phyloP scores from a whole-genome alignment of 257 asterid species.

The Salvia hispanica region DNA sequence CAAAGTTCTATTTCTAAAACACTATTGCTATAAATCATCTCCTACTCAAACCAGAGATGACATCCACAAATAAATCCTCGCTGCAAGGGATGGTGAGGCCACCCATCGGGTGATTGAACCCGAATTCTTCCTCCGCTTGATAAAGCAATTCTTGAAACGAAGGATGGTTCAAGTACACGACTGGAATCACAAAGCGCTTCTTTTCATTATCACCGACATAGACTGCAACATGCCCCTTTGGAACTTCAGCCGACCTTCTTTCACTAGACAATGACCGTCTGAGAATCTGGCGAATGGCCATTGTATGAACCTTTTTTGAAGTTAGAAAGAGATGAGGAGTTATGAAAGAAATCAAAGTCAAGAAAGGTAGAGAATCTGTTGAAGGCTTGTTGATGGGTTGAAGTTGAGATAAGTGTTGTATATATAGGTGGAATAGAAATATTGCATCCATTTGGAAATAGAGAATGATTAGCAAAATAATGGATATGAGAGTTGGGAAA shows the following conservation, averaged over 20 bases:
- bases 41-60: too few species aligned
- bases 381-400: not conserved
- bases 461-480: not conserved
- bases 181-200: slow-evolving; percentile 12
- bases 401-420: not conserved
- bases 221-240: slow-evolving; percentile 23
- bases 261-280: slow-evolving; percentile 10
- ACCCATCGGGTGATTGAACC: slow-evolving; percentile 43
- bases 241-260: slow-evolving; percentile 19
- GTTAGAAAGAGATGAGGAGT: too few species aligned
- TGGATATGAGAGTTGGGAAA: not conserved
- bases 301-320: too few species aligned
- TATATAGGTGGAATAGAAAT: not conserved
- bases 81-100: slow-evolving; percentile 45
- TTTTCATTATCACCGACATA: slow-evolving; percentile 17
- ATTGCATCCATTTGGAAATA: not conserved
- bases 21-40: too few species aligned
- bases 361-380: not conserved
- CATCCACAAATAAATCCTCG: slow-evolving; percentile 25
- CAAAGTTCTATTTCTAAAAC: too few species aligned
- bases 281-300: not conserved
- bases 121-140: slow-evolving; percentile 39
- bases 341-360: not conserved
- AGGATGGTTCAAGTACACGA: slow-evolving; percentile 33
- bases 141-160: slow-evolving; percentile 35